These are phyloP conservation scores for Wickerhamiella occidentalis DNA, from an alignment of 805 yeast species.

Conservation along the genomic window DNA sequence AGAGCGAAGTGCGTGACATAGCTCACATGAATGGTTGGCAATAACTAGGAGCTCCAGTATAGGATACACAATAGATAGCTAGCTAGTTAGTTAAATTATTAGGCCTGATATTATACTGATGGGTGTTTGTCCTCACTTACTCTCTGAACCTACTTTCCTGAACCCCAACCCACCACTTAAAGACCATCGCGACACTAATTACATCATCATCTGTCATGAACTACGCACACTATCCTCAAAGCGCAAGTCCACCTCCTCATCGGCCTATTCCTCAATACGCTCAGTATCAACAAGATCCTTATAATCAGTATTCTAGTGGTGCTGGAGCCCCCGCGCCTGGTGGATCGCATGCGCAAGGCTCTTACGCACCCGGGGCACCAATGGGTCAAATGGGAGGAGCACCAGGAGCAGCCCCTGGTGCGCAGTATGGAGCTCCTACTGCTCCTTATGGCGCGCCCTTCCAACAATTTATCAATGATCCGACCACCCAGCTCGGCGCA, in stretches of 20 bases:
- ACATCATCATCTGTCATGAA: not conserved
- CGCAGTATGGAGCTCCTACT: not conserved
- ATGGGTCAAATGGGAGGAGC: not conserved
- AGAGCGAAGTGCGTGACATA: too few relatives aligned
- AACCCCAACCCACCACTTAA: not conserved
- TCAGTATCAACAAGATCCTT: conserved; percentile 4
- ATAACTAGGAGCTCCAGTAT: too few relatives aligned
- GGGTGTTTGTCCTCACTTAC: too few relatives aligned
- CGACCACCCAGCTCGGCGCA: conserved; percentile 71
- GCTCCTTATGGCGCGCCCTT: conserved; percentile 10
- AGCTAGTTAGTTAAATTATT: too few relatives aligned
- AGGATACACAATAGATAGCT: too few relatives aligned
- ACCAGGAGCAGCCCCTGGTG: not conserved
- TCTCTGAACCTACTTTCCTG: not conserved
- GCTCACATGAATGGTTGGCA: too few relatives aligned
- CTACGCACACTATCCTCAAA: conserved; percentile 7
- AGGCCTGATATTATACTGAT: too few relatives aligned
- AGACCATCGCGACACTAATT: not conserved
- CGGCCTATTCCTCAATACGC: conserved; percentile 12
- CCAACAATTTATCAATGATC: conserved; percentile 48
- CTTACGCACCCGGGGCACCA: conserved; percentile 20
- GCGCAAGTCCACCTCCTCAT: conserved; percentile 10
- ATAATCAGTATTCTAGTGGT: not conserved
- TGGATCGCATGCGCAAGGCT: conserved; percentile 20
- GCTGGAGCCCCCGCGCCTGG: conserved; percentile 12